Conservation (phyloP, 208 protist species). For the Trichomonas vaginalis region DNA sequence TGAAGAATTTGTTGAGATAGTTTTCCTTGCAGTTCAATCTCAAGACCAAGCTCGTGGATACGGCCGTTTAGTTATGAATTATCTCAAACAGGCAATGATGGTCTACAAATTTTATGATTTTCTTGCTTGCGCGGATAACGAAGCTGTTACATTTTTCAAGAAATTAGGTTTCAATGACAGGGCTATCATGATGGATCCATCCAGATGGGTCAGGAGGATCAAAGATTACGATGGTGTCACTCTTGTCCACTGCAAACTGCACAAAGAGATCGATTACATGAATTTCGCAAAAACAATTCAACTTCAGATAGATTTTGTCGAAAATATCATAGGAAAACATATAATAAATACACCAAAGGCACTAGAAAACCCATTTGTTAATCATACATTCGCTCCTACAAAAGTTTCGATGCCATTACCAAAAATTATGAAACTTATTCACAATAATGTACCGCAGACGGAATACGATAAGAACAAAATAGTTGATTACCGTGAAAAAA, state of each 20-base stretch:
- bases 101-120: constrained; percentile 44
- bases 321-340: neutral
- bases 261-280: constrained; percentile 47
- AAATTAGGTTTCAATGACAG: constrained; percentile 50
- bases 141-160: constrained; percentile 63
- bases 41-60: constrained; percentile 54
- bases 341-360: neutral
- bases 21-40: constrained; percentile 55
- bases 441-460: neutral
- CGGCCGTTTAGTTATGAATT: constrained; percentile 54
- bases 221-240: constrained; percentile 66
- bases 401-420: neutral
- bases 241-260: constrained; percentile 56
- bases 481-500: neutral
- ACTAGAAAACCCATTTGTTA: neutral
- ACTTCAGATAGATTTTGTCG: constrained; percentile 33
- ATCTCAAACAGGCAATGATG: constrained; percentile 50
- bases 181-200: constrained; percentile 34
- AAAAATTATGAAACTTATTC: neutral
- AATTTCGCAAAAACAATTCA: constrained; percentile 40
- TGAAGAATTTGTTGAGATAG: constrained; percentile 58
- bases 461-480: neutral
- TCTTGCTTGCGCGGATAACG: constrained; percentile 67
- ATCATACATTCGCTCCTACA: neutral
- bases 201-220: constrained; percentile 56